phyloP scores from a whole-genome alignment of 78 protist genomes.

The Dictyostelium citrinum region DNA sequence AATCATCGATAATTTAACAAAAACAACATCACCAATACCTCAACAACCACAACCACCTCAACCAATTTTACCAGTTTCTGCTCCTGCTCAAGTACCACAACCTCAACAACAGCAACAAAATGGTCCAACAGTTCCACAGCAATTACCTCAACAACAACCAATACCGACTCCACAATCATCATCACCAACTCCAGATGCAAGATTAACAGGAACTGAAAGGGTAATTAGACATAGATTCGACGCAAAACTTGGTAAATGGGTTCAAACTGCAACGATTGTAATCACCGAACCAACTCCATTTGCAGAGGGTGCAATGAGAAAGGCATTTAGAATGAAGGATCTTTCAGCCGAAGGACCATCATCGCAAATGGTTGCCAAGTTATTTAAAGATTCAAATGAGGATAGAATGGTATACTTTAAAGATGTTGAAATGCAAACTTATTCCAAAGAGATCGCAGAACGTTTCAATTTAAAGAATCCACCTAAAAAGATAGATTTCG shows the following conservation, averaged over 20 bases:
- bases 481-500: constrained; percentile 81
- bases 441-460: constrained; percentile 75
- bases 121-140: background rate
- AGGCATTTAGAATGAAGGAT: constrained; percentile 69
- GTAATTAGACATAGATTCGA: constrained; percentile 70
- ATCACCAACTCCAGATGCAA: constrained; percentile 31
- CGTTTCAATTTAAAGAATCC: constrained; percentile 61
- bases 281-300: constrained; percentile 80
- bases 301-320: constrained; percentile 78
- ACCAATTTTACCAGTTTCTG: constrained; percentile 3
- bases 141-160: background rate
- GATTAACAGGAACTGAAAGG: constrained; percentile 65
- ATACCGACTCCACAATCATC: background rate
- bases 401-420: constrained; percentile 79
- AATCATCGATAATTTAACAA: constrained; percentile 56
- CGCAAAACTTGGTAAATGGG: constrained; percentile 74
- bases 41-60: background rate
- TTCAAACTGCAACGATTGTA: constrained; percentile 74
- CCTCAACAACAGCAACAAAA: background rate
- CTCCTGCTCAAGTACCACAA: background rate
- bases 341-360: constrained; percentile 76
- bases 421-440: constrained; percentile 86
- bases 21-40: constrained; percentile 52
- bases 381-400: constrained; percentile 70
- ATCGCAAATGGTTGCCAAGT: constrained; percentile 75